Conservation (phyloP, 2,329 filamentous ascomycete genomes). For the Moelleriella libera region DNA sequence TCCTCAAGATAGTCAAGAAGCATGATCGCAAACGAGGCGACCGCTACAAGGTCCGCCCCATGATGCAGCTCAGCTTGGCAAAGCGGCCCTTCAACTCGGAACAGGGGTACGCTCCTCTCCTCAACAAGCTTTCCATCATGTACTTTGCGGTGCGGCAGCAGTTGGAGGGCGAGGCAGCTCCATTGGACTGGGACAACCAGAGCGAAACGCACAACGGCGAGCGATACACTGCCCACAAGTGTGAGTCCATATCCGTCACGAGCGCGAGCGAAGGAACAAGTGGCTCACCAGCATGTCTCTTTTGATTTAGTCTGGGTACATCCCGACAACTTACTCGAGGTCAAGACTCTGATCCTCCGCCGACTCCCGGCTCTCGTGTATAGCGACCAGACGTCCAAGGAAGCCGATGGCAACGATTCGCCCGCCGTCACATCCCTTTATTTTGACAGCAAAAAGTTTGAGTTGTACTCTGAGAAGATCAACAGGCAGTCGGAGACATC, state of each 20-base stretch:
- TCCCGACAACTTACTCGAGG: conserved; percentile 85
- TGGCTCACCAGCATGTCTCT: neutral
- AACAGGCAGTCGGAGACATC: conserved; percentile 60
- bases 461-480: conserved; percentile 77
- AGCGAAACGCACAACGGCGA: conserved; percentile 50
- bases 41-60: conserved; percentile 75
- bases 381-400: conserved; percentile 73
- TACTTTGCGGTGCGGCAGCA: conserved; percentile 88
- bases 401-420: conserved; percentile 67
- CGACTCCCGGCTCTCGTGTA: conserved; percentile 86
- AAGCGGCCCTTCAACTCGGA: conserved; percentile 90
- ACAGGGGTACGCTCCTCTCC: conserved; percentile 69
- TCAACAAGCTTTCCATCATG: conserved; percentile 87
- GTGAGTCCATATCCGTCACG: conserved; percentile 26
- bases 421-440: conserved; percentile 92
- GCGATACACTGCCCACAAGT: conserved; percentile 76
- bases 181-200: conserved; percentile 34
- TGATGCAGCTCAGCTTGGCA: conserved; percentile 83
- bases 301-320: conserved; percentile 69
- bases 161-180: conserved; percentile 41
- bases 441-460: conserved; percentile 79
- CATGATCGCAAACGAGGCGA: conserved; percentile 87
- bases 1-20: conserved; percentile 97
- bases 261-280: too few species aligned
- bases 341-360: conserved; percentile 89